Percentiles rank a stretch among this genome's conserved stretches.
Conservation (phyloP, 345 rosid genomes). For the Diplotaxis tenuifolia region DNA sequence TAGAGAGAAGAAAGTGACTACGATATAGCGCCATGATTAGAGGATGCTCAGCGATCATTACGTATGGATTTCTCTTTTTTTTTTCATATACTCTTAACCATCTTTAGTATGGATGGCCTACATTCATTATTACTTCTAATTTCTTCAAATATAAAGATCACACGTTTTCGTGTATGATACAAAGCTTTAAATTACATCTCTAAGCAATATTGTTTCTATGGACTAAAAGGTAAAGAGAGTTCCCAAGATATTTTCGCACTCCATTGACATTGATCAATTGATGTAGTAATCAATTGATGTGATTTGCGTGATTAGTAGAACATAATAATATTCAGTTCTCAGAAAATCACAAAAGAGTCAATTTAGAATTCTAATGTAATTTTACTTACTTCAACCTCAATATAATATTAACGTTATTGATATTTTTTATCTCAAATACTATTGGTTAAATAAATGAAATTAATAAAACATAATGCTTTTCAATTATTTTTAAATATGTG, state of each 20-base stretch:
- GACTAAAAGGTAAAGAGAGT: slow-evolving; percentile 17
- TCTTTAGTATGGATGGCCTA: slow-evolving; percentile 27
- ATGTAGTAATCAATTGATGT: neutral
- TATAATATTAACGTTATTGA: no score
- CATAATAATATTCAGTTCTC: no score
- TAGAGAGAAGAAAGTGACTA: slow-evolving; percentile 18
- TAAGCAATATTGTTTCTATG: slow-evolving; percentile 16
- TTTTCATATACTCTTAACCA: slow-evolving; percentile 17
- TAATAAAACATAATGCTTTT: no score
- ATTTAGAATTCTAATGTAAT: no score
- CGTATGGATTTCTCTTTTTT: slow-evolving; percentile 28
- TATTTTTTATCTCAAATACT: no score
- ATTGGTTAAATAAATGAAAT: no score
- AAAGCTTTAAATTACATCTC: slow-evolving; percentile 12
- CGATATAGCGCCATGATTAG: neutral
- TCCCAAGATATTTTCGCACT: neutral
- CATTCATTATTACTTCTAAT: slow-evolving; percentile 22
- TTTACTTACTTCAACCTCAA: no score
- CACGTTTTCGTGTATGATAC: slow-evolving; percentile 17
- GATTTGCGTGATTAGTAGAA: no score
- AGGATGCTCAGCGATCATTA: slow-evolving; percentile 8
- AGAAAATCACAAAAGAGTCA: no score
- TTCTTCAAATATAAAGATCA: slow-evolving; percentile 13
- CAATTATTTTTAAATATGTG: no score
- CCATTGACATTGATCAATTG: neutral